These are phyloP conservation scores for Termitomyces heimii DNA, from an alignment of 768 basidiomycete species.

Conservation along the genomic window DNA sequence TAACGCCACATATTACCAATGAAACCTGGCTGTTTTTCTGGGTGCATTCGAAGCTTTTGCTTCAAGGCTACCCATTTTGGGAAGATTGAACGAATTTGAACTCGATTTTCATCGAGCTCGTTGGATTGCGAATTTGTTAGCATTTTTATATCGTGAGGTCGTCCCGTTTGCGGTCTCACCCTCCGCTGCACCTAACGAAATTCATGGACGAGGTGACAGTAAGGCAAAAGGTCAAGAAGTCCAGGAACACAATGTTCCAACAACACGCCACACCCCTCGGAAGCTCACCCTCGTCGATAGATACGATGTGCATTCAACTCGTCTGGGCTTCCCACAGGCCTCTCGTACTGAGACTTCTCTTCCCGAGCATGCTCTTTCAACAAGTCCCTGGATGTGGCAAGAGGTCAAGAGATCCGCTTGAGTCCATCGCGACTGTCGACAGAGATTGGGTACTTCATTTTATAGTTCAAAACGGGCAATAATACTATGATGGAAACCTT, in stretches of 20 bases:
- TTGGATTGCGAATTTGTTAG: constrained; percentile 74
- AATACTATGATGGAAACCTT: constrained; percentile 26
- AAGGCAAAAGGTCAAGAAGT: constrained; percentile 36
- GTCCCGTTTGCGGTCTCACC: constrained; percentile 29
- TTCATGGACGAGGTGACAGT: constrained; percentile 52
- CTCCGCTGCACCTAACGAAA: constrained; percentile 30
- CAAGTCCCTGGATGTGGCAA: constrained; percentile 22
- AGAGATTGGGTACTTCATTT: too few species aligned
- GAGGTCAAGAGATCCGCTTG: too few species aligned
- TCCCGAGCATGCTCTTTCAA: constrained; percentile 19
- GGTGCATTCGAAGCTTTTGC: constrained; percentile 46
- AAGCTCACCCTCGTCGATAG: constrained; percentile 69
- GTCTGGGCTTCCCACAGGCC: constrained; percentile 24
- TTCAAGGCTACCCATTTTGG: constrained; percentile 60
- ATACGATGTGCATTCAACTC: constrained; percentile 40
- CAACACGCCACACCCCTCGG: constrained; percentile 49
- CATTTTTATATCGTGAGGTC: constrained; percentile 37
- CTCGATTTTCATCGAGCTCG: constrained; percentile 69
- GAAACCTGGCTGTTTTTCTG: constrained; percentile 74
- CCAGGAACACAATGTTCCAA: constrained; percentile 30
- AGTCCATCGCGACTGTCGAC: too few species aligned
- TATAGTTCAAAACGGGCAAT: too few species aligned
- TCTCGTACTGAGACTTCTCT: constrained; percentile 21
- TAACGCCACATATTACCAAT: constrained; percentile 71
- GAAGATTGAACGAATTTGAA: constrained; percentile 83